Percentiles rank a stretch among this genome's conserved stretches.
phyloP scores from a whole-genome alignment of 2,329 filamentous ascomycete species.

The Penicillium paneum region DNA sequence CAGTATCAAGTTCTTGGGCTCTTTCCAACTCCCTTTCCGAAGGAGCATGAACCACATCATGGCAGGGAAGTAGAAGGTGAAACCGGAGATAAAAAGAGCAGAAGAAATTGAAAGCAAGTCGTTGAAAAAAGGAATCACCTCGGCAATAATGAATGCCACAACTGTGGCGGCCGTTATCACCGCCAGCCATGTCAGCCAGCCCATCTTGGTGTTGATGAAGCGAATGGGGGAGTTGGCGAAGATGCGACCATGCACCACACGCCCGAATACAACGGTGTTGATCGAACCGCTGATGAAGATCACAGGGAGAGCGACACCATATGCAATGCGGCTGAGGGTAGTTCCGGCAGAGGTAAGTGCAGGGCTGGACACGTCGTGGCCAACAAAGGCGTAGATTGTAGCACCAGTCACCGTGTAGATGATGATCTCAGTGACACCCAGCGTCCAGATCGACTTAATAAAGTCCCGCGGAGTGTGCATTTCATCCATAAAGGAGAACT shows the following conservation, averaged over 20 bases:
- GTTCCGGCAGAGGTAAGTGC: slow-evolving; percentile 29
- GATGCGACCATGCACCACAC: slow-evolving; percentile 32
- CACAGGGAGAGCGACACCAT: slow-evolving; percentile 31
- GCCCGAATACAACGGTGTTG: slow-evolving; percentile 34
- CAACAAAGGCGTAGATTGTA: slow-evolving; percentile 33
- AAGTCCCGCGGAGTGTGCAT: slow-evolving; percentile 35
- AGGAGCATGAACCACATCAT: slow-evolving; percentile 34
- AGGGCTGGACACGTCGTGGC: slow-evolving; percentile 29
- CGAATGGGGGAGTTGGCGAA: slow-evolving; percentile 34
- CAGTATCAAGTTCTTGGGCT: slow-evolving; percentile 50
- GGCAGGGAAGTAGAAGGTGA: slow-evolving; percentile 71
- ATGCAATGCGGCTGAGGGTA: slow-evolving; percentile 30
- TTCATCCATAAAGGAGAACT: slow-evolving; percentile 37
- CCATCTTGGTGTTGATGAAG: slow-evolving; percentile 33
- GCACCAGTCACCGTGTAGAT: slow-evolving; percentile 34
- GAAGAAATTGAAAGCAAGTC: slow-evolving; percentile 51
- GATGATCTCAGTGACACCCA: slow-evolving; percentile 32
- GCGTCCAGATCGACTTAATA: slow-evolving; percentile 41
- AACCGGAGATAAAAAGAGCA: slow-evolving; percentile 79
- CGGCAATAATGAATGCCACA: slow-evolving; percentile 76
- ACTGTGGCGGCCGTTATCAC: slow-evolving; percentile 59
- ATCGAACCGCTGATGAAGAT: slow-evolving; percentile 37
- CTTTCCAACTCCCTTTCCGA: slow-evolving; percentile 24
- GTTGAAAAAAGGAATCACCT: slow-evolving; percentile 81
- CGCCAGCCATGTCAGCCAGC: slow-evolving; percentile 32